These are phyloP conservation scores for Blastobotrys muscicola DNA, from an alignment of 805 yeast species.

Conservation along the genomic window DNA sequence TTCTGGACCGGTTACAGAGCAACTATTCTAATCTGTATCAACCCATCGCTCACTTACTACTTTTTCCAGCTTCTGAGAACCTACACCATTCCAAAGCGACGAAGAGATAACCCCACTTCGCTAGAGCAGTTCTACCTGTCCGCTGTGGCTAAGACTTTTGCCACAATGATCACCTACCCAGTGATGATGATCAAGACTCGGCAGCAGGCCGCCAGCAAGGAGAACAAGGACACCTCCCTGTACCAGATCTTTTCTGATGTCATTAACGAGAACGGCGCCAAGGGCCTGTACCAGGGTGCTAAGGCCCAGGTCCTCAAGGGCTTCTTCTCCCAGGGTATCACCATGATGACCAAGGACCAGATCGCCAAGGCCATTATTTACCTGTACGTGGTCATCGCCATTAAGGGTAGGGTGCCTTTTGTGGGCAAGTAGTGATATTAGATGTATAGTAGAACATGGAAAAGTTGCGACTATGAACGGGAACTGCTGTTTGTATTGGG, in stretches of 20 bases:
- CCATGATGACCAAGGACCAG: slow-evolving; percentile 31
- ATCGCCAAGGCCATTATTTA: slow-evolving; percentile 21
- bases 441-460: too few species aligned
- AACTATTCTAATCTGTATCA: slow-evolving; percentile 22
- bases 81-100: slow-evolving; percentile 14
- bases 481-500: too few species aligned
- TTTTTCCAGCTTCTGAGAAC: slow-evolving; percentile 23
- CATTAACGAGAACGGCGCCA: slow-evolving; percentile 52
- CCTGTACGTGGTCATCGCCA: slow-evolving; percentile 11
- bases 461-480: too few species aligned
- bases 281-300: slow-evolving; percentile 70
- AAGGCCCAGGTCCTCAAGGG: slow-evolving; percentile 26
- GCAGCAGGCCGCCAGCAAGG: slow-evolving; percentile 42
- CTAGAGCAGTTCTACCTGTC: slow-evolving; percentile 56
- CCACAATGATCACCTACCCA: slow-evolving; percentile 66
- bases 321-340: slow-evolving; percentile 26
- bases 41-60: slow-evolving; percentile 28
- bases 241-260: slow-evolving; percentile 4
- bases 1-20: slow-evolving; percentile 28
- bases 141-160: slow-evolving; percentile 54
- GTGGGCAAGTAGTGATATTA: too few species aligned
- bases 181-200: slow-evolving; percentile 66
- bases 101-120: slow-evolving; percentile 19
- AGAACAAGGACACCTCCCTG: slow-evolving; percentile 8
- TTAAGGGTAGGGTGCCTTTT: background rate